phyloP scores from a whole-genome alignment of 495 filamentous ascomycete species.

The Neurospora sp. region DNA sequence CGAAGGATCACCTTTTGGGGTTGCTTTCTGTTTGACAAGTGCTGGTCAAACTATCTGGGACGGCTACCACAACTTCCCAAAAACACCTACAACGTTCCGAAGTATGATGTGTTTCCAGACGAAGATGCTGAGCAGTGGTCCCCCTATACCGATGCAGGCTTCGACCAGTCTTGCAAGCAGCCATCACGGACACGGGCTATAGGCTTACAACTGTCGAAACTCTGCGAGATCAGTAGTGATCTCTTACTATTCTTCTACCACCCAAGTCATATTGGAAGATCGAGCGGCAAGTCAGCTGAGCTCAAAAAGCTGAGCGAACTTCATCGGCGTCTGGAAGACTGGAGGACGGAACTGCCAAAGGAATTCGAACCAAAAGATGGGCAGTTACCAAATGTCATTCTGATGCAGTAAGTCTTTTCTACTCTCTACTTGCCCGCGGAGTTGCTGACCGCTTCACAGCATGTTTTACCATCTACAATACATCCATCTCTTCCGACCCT shows the following conservation, averaged over 20 bases:
- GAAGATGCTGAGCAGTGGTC: constrained; percentile 83
- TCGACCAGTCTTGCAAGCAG: constrained; percentile 57
- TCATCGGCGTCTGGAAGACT: constrained; percentile 81
- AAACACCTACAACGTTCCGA: constrained; percentile 69
- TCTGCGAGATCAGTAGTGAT: constrained; percentile 92
- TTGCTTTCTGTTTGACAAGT: constrained; percentile 97
- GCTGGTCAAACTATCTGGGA: constrained; percentile 97
- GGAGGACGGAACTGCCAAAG: constrained; percentile 75
- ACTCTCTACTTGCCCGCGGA: background rate
- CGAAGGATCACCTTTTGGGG: constrained; percentile 93
- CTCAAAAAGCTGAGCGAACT: constrained; percentile 88
- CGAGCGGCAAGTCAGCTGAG: constrained; percentile 53
- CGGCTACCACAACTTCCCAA: constrained; percentile 79
- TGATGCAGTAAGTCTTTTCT: constrained; percentile 75
- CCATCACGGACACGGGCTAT: constrained; percentile 76
- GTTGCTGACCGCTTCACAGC: constrained; percentile 39
- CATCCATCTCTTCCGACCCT: constrained; percentile 94
- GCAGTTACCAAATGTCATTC: constrained; percentile 73
- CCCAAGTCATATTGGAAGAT: constrained; percentile 52
- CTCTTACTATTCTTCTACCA: constrained; percentile 86
- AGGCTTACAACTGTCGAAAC: constrained; percentile 65
- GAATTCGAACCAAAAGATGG: constrained; percentile 88
- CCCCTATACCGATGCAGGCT: constrained; percentile 79
- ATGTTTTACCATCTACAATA: constrained; percentile 97
- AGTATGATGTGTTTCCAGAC: constrained; percentile 81